These are phyloP conservation scores for Phycomyces blakesleeanus DNA, from an alignment of 192 early-diverging fungal genomes.

Conservation along the genomic window DNA sequence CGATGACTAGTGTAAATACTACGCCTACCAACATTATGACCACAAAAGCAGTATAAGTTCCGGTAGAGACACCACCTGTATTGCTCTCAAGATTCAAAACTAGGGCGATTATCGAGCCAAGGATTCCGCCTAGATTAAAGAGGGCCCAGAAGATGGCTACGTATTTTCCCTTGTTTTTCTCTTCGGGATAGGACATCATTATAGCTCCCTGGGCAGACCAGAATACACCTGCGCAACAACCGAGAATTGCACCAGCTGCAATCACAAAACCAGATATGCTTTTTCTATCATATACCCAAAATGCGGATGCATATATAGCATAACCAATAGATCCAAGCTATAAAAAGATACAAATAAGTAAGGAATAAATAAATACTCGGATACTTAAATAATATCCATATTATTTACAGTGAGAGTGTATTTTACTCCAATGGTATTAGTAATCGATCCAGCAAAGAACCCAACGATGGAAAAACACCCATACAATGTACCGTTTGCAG, in stretches of 20 bases:
- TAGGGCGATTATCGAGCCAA: slow-evolving; percentile 74
- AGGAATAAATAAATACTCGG: slow-evolving; percentile 19
- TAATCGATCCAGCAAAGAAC: slow-evolving; percentile 29
- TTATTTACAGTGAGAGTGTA: slow-evolving; percentile 17
- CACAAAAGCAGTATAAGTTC: slow-evolving; percentile 67
- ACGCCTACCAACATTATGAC: slow-evolving; percentile 60
- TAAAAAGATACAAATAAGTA: slow-evolving; percentile 41
- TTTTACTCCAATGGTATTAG: slow-evolving; percentile 27
- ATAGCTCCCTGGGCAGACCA: slow-evolving; percentile 77
- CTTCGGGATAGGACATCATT: slow-evolving; percentile 80
- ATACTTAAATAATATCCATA: too few species aligned
- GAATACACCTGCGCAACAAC: slow-evolving; percentile 69
- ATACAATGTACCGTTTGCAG: slow-evolving; percentile 72
- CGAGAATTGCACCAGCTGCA: slow-evolving; percentile 70
- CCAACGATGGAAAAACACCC: slow-evolving; percentile 59
- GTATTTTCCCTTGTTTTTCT: slow-evolving; percentile 72
- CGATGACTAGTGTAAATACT: slow-evolving; percentile 47
- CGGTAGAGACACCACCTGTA: slow-evolving; percentile 53
- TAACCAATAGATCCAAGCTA: slow-evolving; percentile 60
- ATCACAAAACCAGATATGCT: slow-evolving; percentile 57
- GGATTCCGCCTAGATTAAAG: slow-evolving; percentile 77
- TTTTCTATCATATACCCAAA: slow-evolving; percentile 48
- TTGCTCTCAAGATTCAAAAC: slow-evolving; percentile 63
- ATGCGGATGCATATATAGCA: slow-evolving; percentile 68
- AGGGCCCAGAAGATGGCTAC: slow-evolving; percentile 87